A percentile compares a stretch with the other conserved stretches of the same genome.
These are phyloP conservation scores for Seiridium cupressi DNA, from an alignment of 2,329 filamentous ascomycete genomes.

Conservation along the genomic window DNA sequence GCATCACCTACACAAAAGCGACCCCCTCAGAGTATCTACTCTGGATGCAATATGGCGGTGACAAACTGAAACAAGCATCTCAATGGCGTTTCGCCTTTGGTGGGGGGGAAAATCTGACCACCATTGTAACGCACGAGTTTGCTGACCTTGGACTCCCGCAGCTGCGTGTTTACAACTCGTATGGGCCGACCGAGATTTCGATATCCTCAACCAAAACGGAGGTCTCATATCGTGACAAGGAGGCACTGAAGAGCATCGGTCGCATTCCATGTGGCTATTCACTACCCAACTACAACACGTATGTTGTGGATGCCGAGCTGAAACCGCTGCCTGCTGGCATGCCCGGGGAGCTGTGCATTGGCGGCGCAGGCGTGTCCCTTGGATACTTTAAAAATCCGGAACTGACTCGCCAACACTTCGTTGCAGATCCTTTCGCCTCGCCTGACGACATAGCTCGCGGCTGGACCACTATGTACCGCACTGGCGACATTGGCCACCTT, in stretches of 20 bases:
- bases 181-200: slow-evolving; percentile 16
- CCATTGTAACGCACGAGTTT: slow-evolving; percentile 8
- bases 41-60: slow-evolving; percentile 18
- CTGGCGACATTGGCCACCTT: slow-evolving; percentile 40
- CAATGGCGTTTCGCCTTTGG: slow-evolving; percentile 29
- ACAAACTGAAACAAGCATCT: slow-evolving; percentile 8
- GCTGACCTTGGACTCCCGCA: neutral
- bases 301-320: slow-evolving; percentile 37
- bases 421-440: neutral
- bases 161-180: slow-evolving; percentile 13
- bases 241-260: neutral
- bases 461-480: slow-evolving; percentile 20
- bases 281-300: slow-evolving; percentile 19
- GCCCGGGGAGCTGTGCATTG: slow-evolving; percentile 41
- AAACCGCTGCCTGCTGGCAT: slow-evolving; percentile 35
- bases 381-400: slow-evolving; percentile 31
- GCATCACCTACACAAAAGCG: slow-evolving; percentile 31
- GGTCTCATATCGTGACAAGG: neutral
- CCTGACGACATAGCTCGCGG: neutral
- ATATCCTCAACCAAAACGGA: neutral
- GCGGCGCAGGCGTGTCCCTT: slow-evolving; percentile 30
- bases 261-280: slow-evolving; percentile 11
- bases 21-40: slow-evolving; percentile 36
- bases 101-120: slow-evolving; percentile 28
- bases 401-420: slow-evolving; percentile 4